Evolutionary conservation across 768 basidiomycete genomes (phyloP).

Genomic region (Pleurotus eryngii): DNA sequence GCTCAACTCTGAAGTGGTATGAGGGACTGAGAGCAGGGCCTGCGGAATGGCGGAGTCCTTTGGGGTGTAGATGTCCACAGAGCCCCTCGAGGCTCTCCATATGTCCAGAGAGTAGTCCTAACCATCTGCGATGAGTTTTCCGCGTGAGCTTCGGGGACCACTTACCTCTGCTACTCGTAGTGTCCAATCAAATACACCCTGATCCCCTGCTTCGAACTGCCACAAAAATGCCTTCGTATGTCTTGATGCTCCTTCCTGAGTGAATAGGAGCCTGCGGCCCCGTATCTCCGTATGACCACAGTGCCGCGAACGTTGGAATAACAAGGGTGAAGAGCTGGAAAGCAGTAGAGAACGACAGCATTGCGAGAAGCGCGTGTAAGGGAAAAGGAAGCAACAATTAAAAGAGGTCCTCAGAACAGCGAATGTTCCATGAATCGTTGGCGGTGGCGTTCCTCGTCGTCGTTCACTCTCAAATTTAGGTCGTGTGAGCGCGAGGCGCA

Average conservation of each 20-base stretch:
- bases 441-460: too few species aligned
- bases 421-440: too few species aligned
- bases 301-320: too few species aligned
- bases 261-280: too few species aligned
- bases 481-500: too few species aligned
- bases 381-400: too few species aligned
- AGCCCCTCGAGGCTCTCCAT: conserved; percentile 40
- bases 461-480: too few species aligned
- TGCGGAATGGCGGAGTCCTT: conserved; percentile 10
- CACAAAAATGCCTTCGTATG: not conserved
- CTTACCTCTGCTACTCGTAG: not conserved
- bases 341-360: too few species aligned
- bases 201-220: not conserved
- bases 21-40: conserved; percentile 14
- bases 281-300: too few species aligned
- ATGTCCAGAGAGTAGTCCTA: conserved; percentile 47
- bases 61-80: conserved; percentile 50
- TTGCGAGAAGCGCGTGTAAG: too few species aligned
- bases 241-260: not conserved
- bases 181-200: conserved; percentile 1
- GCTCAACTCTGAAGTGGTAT: conserved; percentile 11
- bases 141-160: not conserved
- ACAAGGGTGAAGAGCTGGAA: too few species aligned
- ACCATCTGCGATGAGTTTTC: not conserved
- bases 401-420: too few species aligned